Percentiles rank a stretch among this genome's conserved stretches.
phyloP scores from a whole-genome alignment of 805 yeast species.

The Saccharomycopsis synnaedendra region DNA sequence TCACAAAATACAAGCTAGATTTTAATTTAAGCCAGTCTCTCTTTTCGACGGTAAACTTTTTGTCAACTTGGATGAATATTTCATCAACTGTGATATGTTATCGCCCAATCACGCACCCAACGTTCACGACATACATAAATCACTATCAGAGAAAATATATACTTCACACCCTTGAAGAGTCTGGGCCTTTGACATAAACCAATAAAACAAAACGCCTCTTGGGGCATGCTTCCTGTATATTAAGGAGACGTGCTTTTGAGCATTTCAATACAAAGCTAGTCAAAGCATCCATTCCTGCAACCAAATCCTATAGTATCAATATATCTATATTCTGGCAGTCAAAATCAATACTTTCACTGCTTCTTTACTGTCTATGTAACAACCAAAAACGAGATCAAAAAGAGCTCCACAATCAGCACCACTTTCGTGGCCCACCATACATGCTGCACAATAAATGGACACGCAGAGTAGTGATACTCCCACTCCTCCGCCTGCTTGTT shows the following conservation, averaged over 20 bases:
- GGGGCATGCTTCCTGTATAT: too few species aligned
- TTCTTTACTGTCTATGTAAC: not conserved
- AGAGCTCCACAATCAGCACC: constrained; percentile 28
- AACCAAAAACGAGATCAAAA: constrained; percentile 25
- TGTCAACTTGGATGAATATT: too few species aligned
- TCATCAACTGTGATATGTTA: too few species aligned
- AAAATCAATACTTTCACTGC: not conserved
- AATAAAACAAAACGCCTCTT: too few species aligned
- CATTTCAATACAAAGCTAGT: not conserved
- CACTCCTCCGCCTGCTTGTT: constrained; percentile 32
- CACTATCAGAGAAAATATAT: too few species aligned
- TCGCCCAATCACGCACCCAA: too few species aligned
- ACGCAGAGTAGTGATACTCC: constrained; percentile 60
- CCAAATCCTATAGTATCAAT: not conserved
- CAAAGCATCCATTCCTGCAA: not conserved
- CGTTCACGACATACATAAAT: too few species aligned
- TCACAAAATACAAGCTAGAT: too few species aligned
- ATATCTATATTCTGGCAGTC: not conserved
- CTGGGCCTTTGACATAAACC: too few species aligned
- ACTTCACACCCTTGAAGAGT: too few species aligned
- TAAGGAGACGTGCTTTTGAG: constrained; percentile 23
- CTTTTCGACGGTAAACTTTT: too few species aligned
- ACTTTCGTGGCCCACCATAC: constrained; percentile 90
- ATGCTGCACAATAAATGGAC: constrained; percentile 82
- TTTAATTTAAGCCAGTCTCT: too few species aligned